These are phyloP conservation scores for Scedosporium boydii DNA, from an alignment of 2,329 filamentous ascomycete genomes.

Conservation along the genomic window DNA sequence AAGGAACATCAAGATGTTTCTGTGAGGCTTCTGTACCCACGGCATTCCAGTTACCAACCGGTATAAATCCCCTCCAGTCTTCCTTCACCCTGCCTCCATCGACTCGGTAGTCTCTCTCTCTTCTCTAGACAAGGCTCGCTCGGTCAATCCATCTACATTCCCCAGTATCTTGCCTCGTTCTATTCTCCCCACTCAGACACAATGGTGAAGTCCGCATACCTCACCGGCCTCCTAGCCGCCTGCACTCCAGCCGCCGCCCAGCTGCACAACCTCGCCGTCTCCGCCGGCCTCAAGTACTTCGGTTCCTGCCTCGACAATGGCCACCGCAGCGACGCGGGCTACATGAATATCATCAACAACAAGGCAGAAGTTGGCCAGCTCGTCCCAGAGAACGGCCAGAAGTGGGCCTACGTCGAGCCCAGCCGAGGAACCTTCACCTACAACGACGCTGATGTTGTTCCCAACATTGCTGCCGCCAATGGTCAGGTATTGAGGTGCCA, in stretches of 20 bases:
- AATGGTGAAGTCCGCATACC: not conserved
- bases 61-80: not conserved
- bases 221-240: not conserved
- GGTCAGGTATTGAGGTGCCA: constrained; percentile 54
- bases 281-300: constrained; percentile 10
- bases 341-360: constrained; percentile 23
- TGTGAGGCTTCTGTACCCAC: not conserved
- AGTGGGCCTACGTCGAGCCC: constrained; percentile 51
- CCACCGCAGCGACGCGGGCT: constrained; percentile 36
- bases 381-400: constrained; percentile 61
- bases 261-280: constrained; percentile 4
- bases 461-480: constrained; percentile 47
- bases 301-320: constrained; percentile 17
- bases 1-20: not conserved
- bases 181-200: not conserved
- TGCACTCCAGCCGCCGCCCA: constrained; percentile 4
- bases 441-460: constrained; percentile 45
- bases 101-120: not conserved
- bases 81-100: not conserved
- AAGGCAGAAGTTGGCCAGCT: constrained; percentile 51
- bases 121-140: not conserved
- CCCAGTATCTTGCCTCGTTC: not conserved
- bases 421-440: constrained; percentile 44
- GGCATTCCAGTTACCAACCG: not conserved
- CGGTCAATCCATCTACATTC: not conserved